A percentile compares a stretch with the other conserved stretches of the same genome.
These are phyloP conservation scores for Symbiodinium natans DNA, from an alignment of 73 alveolate species.

Conservation along the genomic window DNA sequence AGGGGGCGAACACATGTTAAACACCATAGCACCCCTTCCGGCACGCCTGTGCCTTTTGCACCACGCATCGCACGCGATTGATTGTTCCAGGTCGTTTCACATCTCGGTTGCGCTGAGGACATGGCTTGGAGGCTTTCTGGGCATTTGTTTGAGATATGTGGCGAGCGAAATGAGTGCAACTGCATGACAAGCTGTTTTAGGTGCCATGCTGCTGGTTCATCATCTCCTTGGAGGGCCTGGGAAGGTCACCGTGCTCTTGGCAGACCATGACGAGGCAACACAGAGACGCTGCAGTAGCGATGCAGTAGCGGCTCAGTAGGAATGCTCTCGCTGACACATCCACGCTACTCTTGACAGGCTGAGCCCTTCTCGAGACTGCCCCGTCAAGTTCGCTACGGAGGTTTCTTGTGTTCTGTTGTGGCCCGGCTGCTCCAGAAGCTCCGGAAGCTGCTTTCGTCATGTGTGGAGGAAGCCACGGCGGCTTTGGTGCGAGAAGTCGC, in stretches of 20 bases:
- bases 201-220: slow-evolving; percentile 48
- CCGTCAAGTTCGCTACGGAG: neutral
- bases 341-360: too few relatives aligned
- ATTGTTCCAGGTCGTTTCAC: slow-evolving; percentile 42
- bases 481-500: slow-evolving; percentile 11
- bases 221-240: slow-evolving; percentile 59
- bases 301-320: too few relatives aligned
- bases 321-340: too few relatives aligned
- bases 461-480: slow-evolving; percentile 5
- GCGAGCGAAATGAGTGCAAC: neutral
- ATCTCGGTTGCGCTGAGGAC: slow-evolving; percentile 38
- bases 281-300: too few relatives aligned
- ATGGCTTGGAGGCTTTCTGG: slow-evolving; percentile 26
- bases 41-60: too few relatives aligned
- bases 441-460: neutral
- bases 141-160: neutral
- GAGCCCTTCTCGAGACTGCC: neutral
- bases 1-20: too few relatives aligned
- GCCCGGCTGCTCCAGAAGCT: too few relatives aligned
- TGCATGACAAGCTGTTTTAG: neutral
- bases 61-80: too few relatives aligned
- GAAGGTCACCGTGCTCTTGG: slow-evolving; percentile 44
- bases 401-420: too few relatives aligned
- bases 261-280: slow-evolving; percentile 13
- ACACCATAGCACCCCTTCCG: too few relatives aligned